Evolutionary conservation across 441 rosid species (phyloP), one percentile per base, ranked within the genome.

Genomic region (Jatropha multifida): DNA sequence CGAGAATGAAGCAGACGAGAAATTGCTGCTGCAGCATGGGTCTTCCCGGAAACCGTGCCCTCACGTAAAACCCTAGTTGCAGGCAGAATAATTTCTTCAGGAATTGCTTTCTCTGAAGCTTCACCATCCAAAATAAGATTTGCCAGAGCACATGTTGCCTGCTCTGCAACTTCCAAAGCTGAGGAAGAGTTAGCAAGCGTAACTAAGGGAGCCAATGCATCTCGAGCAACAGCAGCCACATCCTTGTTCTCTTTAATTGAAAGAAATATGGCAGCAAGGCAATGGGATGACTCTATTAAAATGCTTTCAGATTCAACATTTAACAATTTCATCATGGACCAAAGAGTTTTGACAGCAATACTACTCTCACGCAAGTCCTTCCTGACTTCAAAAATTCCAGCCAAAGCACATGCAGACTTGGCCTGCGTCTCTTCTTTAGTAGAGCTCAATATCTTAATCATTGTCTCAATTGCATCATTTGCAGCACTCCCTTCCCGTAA

Each of bases 11-110:
- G 96, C 75, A 94, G 87, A 70, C 99, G 92, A 63, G 96, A 88
- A 79, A 97, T 90, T 80, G 99, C 98, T 60, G 99, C 98, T 76
- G 99, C 98, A 72, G 98, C 99, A 83, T 85, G 98, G 66, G 94
- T 90, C 89, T 90, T 93, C 66, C 99, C 99, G 75, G 94, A 83
- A 80, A 88, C 84, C n/a, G 97, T 84, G 79, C 99, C 98, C 86
- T 97, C 99, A 76, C 84, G 88, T 85, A 96, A 83, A 78, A 97
- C 87, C 82, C 96, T 88, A 62, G 99, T 93, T 73, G 97, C 94
- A 65, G 99, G 97, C 81, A 94, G 77, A 83, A 94, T 89, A 78
- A 97, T 90, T 80, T 92, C 94, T 75, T 94, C 96, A 66, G 91
- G 88, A 75, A 82, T 72, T 37, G 92, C 94, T 85, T 82, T 90